These are phyloP conservation scores for Saccharomyces hybrid DNA, from an alignment of 1,139 yeast genomes.

Conservation along the genomic window DNA sequence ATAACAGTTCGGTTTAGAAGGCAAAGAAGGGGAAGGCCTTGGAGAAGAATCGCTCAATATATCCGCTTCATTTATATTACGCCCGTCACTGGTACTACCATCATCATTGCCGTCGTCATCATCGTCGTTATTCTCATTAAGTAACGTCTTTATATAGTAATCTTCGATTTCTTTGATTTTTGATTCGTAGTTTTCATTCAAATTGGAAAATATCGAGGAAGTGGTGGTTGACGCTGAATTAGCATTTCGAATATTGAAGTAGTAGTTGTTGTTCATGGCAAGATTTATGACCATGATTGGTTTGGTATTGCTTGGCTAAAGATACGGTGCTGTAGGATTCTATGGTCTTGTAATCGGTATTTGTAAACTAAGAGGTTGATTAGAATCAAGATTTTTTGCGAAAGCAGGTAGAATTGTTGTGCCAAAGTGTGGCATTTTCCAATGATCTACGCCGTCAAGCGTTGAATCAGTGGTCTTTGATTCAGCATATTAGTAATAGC, in stretches of 20 bases:
- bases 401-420: neutral
- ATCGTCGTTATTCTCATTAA: slow-evolving; percentile 16
- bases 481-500: neutral
- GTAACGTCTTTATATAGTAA: slow-evolving; percentile 27
- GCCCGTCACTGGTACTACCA: neutral
- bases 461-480: neutral
- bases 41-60: neutral
- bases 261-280: slow-evolving; percentile 2
- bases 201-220: slow-evolving; percentile 25
- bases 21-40: neutral
- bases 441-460: neutral
- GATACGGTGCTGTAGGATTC: neutral
- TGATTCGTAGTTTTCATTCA: slow-evolving; percentile 18
- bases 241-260: neutral
- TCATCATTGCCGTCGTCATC: neutral
- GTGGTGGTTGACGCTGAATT: slow-evolving; percentile 12
- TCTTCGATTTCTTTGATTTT: slow-evolving; percentile 29
- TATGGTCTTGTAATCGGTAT: neutral
- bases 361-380: neutral
- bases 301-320: neutral
- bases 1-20: neutral
- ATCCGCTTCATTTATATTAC: neutral
- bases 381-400: neutral
- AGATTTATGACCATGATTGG: neutral
- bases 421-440: neutral